Conservation (phyloP, 495 filamentous ascomycete genomes). For the Penicillium daleae region DNA sequence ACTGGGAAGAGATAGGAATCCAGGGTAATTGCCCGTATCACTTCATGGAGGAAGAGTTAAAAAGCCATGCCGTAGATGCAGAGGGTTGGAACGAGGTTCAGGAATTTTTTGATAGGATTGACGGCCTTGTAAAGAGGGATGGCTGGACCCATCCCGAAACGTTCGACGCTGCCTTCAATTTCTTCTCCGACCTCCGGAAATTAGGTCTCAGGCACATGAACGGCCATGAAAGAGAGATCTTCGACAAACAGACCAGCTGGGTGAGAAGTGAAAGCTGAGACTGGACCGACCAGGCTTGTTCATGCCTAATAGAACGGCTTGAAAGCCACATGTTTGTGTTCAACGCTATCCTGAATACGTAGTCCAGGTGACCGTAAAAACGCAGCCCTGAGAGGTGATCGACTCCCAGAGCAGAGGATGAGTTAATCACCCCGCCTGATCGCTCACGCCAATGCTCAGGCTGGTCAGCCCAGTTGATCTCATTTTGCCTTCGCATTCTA, state of each 20-base stretch:
- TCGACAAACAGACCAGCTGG: conserved; percentile 29
- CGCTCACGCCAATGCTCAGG: no score
- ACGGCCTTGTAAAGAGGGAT: conserved; percentile 38
- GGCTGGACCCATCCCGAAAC: conserved; percentile 43
- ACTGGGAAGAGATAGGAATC: conserved; percentile 32
- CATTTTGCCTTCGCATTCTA: no score
- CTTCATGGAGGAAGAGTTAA: conserved; percentile 38
- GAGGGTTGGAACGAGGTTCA: conserved; percentile 43
- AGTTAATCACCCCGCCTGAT: no score
- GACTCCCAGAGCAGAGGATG: no score
- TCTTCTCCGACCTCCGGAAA: conserved; percentile 28
- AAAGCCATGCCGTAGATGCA: conserved; percentile 33
- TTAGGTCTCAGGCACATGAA: conserved; percentile 21
- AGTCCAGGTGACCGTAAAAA: no score
- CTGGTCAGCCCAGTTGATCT: no score
- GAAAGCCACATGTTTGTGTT: no score
- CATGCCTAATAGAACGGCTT: no score
- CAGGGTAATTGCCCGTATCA: conserved; percentile 34
- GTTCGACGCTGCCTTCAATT: conserved; percentile 30
- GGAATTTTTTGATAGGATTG: conserved; percentile 39
- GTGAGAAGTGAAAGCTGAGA: not conserved
- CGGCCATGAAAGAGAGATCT: conserved; percentile 20
- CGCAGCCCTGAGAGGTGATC: no score
- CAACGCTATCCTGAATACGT: no score
- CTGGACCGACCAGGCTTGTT: no score